These are phyloP conservation scores for Pseudogymnoascus sp. DNA, from an alignment of 2,329 filamentous ascomycete genomes.

Conservation along the genomic window DNA sequence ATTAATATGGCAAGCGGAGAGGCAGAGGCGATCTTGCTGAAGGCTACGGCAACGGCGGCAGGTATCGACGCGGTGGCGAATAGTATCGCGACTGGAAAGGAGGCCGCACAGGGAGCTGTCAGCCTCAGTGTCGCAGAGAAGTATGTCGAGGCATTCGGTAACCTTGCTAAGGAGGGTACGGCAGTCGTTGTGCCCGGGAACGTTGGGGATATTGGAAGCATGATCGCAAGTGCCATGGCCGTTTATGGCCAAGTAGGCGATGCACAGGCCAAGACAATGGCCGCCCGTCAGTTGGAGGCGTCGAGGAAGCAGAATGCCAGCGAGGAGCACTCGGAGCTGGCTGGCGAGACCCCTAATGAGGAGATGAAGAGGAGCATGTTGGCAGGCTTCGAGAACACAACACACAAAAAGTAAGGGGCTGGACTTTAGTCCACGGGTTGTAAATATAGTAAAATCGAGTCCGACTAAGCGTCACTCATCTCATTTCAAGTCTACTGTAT, in stretches of 20 bases:
- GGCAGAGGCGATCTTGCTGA: slow-evolving; percentile 83
- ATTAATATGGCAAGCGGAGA: slow-evolving; percentile 92
- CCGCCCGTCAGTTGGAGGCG: slow-evolving; percentile 42
- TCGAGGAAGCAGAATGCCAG: slow-evolving; percentile 29
- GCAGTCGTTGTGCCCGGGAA: slow-evolving; percentile 94
- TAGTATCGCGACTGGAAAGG: slow-evolving; percentile 65
- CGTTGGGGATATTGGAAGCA: slow-evolving; percentile 88
- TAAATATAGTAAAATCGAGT: slow-evolving; percentile 6
- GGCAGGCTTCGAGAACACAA: slow-evolving; percentile 39
- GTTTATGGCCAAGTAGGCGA: slow-evolving; percentile 92
- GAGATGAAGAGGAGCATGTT: slow-evolving; percentile 42
- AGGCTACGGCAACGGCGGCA: slow-evolving; percentile 74
- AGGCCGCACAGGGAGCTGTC: slow-evolving; percentile 73
- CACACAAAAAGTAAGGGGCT: slow-evolving; percentile 21
- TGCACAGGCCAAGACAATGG: slow-evolving; percentile 63
- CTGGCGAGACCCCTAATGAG: slow-evolving; percentile 28
- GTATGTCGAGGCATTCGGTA: slow-evolving; percentile 91
- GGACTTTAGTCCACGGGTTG: neutral
- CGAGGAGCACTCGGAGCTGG: slow-evolving; percentile 17
- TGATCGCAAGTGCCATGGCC: slow-evolving; percentile 93
- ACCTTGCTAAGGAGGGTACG: slow-evolving; percentile 90
- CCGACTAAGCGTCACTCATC: slow-evolving; percentile 2
- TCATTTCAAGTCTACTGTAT: slow-evolving; percentile 9
- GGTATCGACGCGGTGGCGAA: slow-evolving; percentile 82
- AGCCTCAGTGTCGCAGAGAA: slow-evolving; percentile 90